Evolutionary conservation across 2,329 filamentous ascomycete species (phyloP), one percentile per base, ranked within the genome.

Genomic region (Metarhizium rileyi): DNA sequence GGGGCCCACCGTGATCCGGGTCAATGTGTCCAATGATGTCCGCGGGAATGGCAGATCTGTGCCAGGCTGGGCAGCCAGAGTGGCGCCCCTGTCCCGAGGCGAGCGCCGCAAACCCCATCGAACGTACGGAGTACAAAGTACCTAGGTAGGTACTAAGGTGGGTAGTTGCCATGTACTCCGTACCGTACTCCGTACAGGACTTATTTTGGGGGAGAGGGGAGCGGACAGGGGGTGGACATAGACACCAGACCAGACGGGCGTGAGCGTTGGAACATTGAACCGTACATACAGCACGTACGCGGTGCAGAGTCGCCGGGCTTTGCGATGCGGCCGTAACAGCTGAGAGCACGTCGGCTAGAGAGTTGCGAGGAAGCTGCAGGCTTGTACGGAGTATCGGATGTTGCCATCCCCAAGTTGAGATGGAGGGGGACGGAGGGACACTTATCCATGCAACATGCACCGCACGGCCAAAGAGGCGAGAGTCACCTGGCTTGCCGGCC

Each of bases 1-100:
- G 44, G 48, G 43, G 22, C 44, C 49, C 26, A 26, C 33, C 20
- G 40, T 25, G 30, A 38, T 47, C 49, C 28, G 38, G 49, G 28
- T 12, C 35, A 23, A 44, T 20, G 30, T 33, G n/a, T 47, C 35
- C 49, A 44, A 30, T 43, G 41, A 27, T n/a, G 38, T n/a, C n/a
- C 14, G n/a, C 26, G 12, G 28, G 23, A 43, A 42, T 35, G 26
- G 36, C 44, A 50, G 49, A 50, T 47, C 44, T 33, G 43, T 28
- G 22, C 45, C 44, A 43, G 38, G 23, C 38, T 44, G 16, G 44
- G 16, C 16, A 38, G 41, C 12, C 42, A 40, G 38, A 26, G 48
- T 50, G 28, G 48, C 38, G 44, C 28, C 18, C 42, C 38, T 27
- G 38, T 42, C 38, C 38, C 38, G 42, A 36, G 22, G 9, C 6